These are phyloP conservation scores for Mariannaea sp. DNA, from an alignment of 2,329 filamentous ascomycete species.

Conservation along the genomic window DNA sequence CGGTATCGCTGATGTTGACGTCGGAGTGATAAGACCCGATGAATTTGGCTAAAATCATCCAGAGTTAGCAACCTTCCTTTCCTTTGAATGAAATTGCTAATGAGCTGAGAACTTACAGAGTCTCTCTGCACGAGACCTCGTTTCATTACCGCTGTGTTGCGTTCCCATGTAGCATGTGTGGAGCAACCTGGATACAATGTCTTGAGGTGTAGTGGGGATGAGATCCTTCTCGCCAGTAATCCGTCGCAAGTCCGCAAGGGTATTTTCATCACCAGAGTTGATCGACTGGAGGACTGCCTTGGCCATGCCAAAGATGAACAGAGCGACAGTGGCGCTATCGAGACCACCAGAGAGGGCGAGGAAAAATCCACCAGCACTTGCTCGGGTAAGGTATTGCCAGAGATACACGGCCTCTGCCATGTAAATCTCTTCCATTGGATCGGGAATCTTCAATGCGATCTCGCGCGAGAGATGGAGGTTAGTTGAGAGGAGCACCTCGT, in stretches of 20 bases:
- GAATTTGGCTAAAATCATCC: not conserved
- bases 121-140: slow-evolving; percentile 44
- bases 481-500: slow-evolving; percentile 38
- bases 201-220: slow-evolving; percentile 60
- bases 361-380: slow-evolving; percentile 55
- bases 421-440: slow-evolving; percentile 42
- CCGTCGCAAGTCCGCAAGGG: slow-evolving; percentile 35
- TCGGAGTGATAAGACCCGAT: slow-evolving; percentile 44
- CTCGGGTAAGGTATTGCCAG: slow-evolving; percentile 57
- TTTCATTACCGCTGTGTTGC: slow-evolving; percentile 62
- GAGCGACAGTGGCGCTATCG: slow-evolving; percentile 34
- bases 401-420: slow-evolving; percentile 35
- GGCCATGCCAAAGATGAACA: slow-evolving; percentile 55
- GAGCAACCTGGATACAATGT: slow-evolving; percentile 53
- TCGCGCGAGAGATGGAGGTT: not conserved
- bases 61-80: not conserved
- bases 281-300: slow-evolving; percentile 59
- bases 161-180: slow-evolving; percentile 63
- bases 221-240: slow-evolving; percentile 39
- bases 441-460: slow-evolving; percentile 27
- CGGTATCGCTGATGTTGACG: slow-evolving; percentile 45
- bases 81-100: not conserved
- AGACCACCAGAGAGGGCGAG: slow-evolving; percentile 52
- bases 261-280: slow-evolving; percentile 39
- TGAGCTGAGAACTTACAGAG: too few species aligned